phyloP scores from a whole-genome alignment of 495 filamentous ascomycete species.

The Penicillium angulare region DNA sequence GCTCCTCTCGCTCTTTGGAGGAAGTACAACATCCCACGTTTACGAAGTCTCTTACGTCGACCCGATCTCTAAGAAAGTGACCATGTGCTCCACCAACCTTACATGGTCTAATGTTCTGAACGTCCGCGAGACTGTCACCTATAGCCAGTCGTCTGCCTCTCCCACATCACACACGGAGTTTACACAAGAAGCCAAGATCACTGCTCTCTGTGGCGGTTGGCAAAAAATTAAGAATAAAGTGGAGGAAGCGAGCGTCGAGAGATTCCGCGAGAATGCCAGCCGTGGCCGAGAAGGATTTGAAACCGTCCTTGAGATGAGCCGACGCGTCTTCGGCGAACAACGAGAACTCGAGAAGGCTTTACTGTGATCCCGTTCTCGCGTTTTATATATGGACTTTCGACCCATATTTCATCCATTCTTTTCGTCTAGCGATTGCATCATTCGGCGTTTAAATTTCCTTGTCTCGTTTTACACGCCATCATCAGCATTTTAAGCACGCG shows the following conservation, averaged over 20 bases:
- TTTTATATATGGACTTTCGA: background rate
- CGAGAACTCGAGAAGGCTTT: constrained; percentile 56
- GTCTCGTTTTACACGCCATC: no score
- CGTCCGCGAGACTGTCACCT: constrained; percentile 87
- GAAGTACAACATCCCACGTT: constrained; percentile 72
- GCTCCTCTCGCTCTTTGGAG: constrained; percentile 74
- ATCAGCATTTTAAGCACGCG: constrained; percentile 29
- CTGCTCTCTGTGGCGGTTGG: constrained; percentile 92
- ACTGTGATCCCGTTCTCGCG: background rate
- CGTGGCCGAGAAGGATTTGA: constrained; percentile 93
- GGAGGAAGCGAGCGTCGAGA: constrained; percentile 83
- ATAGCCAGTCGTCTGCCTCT: constrained; percentile 58
- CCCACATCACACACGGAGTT: constrained; percentile 69
- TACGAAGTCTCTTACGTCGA: constrained; percentile 96
- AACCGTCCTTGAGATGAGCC: constrained; percentile 87
- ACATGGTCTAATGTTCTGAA: constrained; percentile 84
- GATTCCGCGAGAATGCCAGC: constrained; percentile 86
- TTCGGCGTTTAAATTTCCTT: constrained; percentile 33
- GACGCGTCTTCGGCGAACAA: constrained; percentile 89
- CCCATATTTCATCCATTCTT: constrained; percentile 9
- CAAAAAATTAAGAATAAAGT: constrained; percentile 91
- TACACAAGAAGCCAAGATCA: constrained; percentile 85
- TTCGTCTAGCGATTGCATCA: constrained; percentile 39
- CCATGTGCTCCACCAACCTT: constrained; percentile 90
- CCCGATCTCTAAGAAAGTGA: constrained; percentile 75